Conservation (phyloP, 2,329 filamentous ascomycete genomes). For the Macrophomina tecta region DNA sequence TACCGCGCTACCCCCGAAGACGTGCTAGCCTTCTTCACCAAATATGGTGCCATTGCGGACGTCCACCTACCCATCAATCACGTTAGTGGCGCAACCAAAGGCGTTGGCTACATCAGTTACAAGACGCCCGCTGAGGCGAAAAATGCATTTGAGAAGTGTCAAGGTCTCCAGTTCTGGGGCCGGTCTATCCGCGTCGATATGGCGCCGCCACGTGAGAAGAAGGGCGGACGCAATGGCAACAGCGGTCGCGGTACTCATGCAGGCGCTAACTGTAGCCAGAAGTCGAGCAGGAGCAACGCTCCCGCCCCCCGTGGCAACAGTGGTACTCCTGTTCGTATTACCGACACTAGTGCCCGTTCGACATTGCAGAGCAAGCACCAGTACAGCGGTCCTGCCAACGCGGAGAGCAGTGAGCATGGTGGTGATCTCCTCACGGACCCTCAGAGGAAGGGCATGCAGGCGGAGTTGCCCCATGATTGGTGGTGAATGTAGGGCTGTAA, state of each 20-base stretch:
- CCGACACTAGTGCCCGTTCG: not conserved
- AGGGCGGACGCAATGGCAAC: not conserved
- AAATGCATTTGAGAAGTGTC: not conserved
- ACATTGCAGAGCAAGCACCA: not conserved
- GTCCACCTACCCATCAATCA: constrained; percentile 18
- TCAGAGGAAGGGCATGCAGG: not conserved
- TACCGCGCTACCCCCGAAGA: constrained; percentile 10
- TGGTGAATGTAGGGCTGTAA: not conserved
- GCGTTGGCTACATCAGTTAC: constrained; percentile 17
- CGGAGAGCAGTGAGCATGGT: not conserved
- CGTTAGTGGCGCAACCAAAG: not conserved
- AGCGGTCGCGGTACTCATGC: not conserved
- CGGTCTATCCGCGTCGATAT: constrained; percentile 1
- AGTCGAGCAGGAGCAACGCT: constrained; percentile 3
- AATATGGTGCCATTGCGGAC: constrained; percentile 3
- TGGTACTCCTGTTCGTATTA: not conserved
- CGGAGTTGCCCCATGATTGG: constrained; percentile 4
- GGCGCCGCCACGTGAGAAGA: constrained; percentile 16
- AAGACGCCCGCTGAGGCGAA: not conserved
- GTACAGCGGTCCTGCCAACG: not conserved
- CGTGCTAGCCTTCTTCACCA: constrained; percentile 15
- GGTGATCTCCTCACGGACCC: not conserved
- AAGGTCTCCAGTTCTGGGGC: constrained; percentile 10
- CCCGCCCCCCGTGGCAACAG: not conserved
- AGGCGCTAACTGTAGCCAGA: not conserved